These are phyloP conservation scores for Aspergillus uvarum DNA, from an alignment of 2,329 filamentous ascomycete species.

Conservation along the genomic window DNA sequence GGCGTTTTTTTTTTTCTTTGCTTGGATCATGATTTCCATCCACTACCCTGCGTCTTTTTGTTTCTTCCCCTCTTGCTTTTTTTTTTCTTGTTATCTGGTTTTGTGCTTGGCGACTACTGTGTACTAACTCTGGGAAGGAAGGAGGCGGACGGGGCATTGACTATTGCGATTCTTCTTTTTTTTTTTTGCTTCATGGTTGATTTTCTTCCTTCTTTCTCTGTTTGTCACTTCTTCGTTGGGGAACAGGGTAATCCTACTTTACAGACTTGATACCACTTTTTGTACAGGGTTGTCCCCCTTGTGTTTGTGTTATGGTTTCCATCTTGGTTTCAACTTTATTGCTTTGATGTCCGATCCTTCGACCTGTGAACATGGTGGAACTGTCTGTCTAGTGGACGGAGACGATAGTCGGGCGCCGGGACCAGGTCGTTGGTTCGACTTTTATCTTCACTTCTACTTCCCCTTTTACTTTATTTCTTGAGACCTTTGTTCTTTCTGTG, in stretches of 20 bases:
- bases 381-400: too few relatives aligned
- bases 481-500: too few relatives aligned
- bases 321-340: background rate
- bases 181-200: background rate
- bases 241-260: slow-evolving; percentile 10
- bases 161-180: slow-evolving; percentile 14
- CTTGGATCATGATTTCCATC: background rate
- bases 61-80: slow-evolving; percentile 7
- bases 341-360: background rate
- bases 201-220: slow-evolving; percentile 4
- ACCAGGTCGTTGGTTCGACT: too few relatives aligned
- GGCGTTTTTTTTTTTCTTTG: slow-evolving; percentile 15
- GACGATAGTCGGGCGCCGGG: too few relatives aligned
- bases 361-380: too few relatives aligned
- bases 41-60: slow-evolving; percentile 2
- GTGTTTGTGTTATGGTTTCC: slow-evolving; percentile 14
- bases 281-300: slow-evolving; percentile 29
- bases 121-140: slow-evolving; percentile 13
- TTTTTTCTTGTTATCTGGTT: slow-evolving; percentile 10
- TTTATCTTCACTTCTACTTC: too few relatives aligned
- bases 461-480: too few relatives aligned
- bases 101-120: slow-evolving; percentile 12
- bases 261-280: slow-evolving; percentile 38
- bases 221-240: slow-evolving; percentile 23
- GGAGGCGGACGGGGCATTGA: slow-evolving; percentile 3